Conservation (phyloP, 768 basidiomycete genomes). For the Kwoniella sp. region DNA sequence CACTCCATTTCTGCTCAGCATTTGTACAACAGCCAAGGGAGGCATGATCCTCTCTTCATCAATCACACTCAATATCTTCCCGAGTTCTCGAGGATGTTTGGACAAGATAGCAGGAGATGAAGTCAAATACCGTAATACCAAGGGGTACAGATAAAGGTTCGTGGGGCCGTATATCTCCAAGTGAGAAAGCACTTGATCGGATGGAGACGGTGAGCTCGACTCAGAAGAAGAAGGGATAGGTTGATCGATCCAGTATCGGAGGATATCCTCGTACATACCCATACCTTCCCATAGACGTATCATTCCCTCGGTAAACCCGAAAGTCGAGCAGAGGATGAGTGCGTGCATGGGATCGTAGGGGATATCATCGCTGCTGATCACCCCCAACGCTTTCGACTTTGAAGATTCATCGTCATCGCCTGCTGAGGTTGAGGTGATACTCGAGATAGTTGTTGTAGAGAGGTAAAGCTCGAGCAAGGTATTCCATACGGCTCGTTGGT, state of each 20-base stretch:
- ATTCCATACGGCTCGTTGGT: slow-evolving; percentile 90
- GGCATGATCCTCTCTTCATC: slow-evolving; percentile 81
- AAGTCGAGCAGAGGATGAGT: slow-evolving; percentile 87
- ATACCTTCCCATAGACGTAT: slow-evolving; percentile 89
- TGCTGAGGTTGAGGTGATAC: slow-evolving; percentile 58
- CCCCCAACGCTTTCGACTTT: slow-evolving; percentile 69
- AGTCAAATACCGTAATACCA: slow-evolving; percentile 87
- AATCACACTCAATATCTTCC: slow-evolving; percentile 71
- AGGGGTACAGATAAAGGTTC: slow-evolving; percentile 76
- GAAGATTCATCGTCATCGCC: slow-evolving; percentile 40
- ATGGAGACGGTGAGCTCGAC: slow-evolving; percentile 46
- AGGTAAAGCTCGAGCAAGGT: slow-evolving; percentile 92
- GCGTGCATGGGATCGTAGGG: slow-evolving; percentile 91
- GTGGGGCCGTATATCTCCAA: slow-evolving; percentile 71
- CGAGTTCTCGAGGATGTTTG: slow-evolving; percentile 72
- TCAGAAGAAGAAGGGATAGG: slow-evolving; percentile 43
- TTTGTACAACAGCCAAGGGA: slow-evolving; percentile 84
- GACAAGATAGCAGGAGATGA: slow-evolving; percentile 72
- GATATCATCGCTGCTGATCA: slow-evolving; percentile 62
- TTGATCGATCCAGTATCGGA: slow-evolving; percentile 88
- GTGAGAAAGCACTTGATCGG: slow-evolving; percentile 68
- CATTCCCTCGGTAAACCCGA: slow-evolving; percentile 77
- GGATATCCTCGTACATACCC: slow-evolving; percentile 93
- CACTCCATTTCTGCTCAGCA: slow-evolving; percentile 82
- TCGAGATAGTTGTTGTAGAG: background rate